Conservation (phyloP, 768 basidiomycete species). For the Termitomyces bulborhizus region DNA sequence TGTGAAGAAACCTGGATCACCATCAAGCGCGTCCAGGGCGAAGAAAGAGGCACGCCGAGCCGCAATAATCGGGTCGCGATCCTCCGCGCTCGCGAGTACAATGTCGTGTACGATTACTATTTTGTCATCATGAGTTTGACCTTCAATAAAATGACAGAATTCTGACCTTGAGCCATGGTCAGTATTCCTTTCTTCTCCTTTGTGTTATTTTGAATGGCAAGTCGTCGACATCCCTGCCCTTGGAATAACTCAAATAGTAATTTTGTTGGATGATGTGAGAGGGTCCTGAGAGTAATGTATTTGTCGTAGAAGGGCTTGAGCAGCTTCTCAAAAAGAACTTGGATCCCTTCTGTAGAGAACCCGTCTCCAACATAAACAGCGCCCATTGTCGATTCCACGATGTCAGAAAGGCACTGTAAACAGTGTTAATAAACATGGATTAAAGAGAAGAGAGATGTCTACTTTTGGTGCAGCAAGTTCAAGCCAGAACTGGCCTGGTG, state of each 20-base stretch:
- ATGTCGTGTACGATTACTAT: conserved; percentile 66
- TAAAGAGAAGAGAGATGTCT: background rate
- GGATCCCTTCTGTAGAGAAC: conserved; percentile 54
- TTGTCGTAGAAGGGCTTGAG: conserved; percentile 76
- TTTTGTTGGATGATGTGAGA: conserved; percentile 75
- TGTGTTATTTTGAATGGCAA: conserved; percentile 51
- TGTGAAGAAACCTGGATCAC: conserved; percentile 54
- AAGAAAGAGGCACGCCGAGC: conserved; percentile 53
- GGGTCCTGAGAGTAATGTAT: conserved; percentile 65
- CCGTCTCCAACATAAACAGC: conserved; percentile 75
- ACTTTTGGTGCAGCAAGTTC: conserved; percentile 78
- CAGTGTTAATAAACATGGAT: conserved; percentile 1
- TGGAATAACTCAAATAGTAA: conserved; percentile 69
- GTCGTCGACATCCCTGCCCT: conserved; percentile 62
- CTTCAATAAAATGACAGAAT: background rate
- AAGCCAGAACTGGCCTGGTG: conserved; percentile 72
- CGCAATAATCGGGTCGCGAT: conserved; percentile 44
- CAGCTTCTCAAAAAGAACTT: conserved; percentile 59
- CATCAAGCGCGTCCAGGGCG: conserved; percentile 67
- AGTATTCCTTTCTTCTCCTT: conserved; percentile 4
- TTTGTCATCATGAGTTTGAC: conserved; percentile 1
- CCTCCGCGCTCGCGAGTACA: conserved; percentile 52
- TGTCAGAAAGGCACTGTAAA: conserved; percentile 64
- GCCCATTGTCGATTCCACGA: conserved; percentile 75
- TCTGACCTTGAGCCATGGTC: conserved; percentile 5